Percentiles rank a stretch among this genome's conserved stretches.
These are phyloP conservation scores for Naganishia friedmannii DNA, from an alignment of 768 basidiomycete genomes.

Conservation along the genomic window DNA sequence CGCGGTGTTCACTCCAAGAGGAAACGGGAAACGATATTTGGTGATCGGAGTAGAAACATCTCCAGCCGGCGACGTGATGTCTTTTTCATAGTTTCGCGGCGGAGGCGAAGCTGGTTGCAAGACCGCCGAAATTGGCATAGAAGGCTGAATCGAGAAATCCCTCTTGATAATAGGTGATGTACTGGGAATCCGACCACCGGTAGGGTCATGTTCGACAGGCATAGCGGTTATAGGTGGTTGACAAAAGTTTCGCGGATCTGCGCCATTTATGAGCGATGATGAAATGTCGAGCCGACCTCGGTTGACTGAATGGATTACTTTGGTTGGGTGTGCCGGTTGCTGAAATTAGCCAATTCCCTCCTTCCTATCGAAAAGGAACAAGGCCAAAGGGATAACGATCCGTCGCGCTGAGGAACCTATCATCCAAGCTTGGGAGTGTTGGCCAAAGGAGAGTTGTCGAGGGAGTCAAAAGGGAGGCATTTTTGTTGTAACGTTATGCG, in stretches of 20 bases:
- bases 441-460: conserved; percentile 10
- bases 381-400: conserved; percentile 2
- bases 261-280: conserved; percentile 5
- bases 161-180: conserved; percentile 6
- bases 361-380: conserved; percentile 22
- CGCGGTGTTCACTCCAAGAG: neutral
- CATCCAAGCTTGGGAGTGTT: conserved; percentile 1
- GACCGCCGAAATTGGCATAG: neutral
- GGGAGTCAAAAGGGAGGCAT: conserved; percentile 18
- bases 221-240: neutral
- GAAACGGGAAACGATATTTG: neutral
- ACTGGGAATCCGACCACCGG: neutral
- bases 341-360: conserved; percentile 19
- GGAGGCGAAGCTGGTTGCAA: neutral
- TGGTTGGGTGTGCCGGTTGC: neutral
- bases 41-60: neutral
- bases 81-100: neutral
- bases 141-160: conserved; percentile 1
- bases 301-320: neutral
- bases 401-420: conserved; percentile 10
- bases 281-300: neutral
- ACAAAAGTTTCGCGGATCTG: neutral
- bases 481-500: neutral
- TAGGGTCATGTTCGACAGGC: neutral
- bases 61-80: neutral